Conservation (phyloP, 1,284 basidiomycete genomes). For the Leccinum discolor region DNA sequence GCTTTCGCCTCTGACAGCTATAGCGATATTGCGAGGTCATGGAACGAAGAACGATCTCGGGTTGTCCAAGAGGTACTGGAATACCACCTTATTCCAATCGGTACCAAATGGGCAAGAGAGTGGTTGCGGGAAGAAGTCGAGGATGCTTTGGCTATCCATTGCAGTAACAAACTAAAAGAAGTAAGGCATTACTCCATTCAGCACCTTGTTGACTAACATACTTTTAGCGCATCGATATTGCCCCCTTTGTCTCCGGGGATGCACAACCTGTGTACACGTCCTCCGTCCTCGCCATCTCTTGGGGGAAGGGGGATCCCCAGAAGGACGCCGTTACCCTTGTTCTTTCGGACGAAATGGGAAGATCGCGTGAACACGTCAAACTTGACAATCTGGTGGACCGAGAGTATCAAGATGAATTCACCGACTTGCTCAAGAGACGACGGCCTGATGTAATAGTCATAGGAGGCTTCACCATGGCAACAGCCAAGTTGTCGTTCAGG, state of each 20-base stretch:
- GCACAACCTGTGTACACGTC: slow-evolving; percentile 75
- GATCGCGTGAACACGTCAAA: slow-evolving; percentile 85
- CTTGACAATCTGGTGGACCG: slow-evolving; percentile 85
- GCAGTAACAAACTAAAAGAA: slow-evolving; percentile 68
- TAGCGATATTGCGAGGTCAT: slow-evolving; percentile 84
- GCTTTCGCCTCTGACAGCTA: slow-evolving; percentile 88
- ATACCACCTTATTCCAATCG: slow-evolving; percentile 81
- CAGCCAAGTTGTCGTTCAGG: slow-evolving; percentile 68
- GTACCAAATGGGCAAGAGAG: slow-evolving; percentile 87
- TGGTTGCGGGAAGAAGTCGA: slow-evolving; percentile 91
- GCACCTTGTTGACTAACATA: slow-evolving; percentile 16
- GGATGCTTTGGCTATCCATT: slow-evolving; percentile 74
- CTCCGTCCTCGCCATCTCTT: slow-evolving; percentile 90
- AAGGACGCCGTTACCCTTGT: slow-evolving; percentile 88
- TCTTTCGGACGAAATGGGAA: slow-evolving; percentile 86
- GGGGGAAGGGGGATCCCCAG: slow-evolving; percentile 93
- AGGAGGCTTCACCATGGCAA: slow-evolving; percentile 87
- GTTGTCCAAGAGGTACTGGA: slow-evolving; percentile 82
- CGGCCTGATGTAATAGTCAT: slow-evolving; percentile 90
- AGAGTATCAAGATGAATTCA: slow-evolving; percentile 73
- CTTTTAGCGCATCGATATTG: slow-evolving; percentile 67
- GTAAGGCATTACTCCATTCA: slow-evolving; percentile 44
- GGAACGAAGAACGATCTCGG: slow-evolving; percentile 88
- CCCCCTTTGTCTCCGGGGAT: slow-evolving; percentile 68
- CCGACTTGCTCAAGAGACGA: slow-evolving; percentile 79